These are phyloP conservation scores for Aotearoamyces nothofagi DNA, from an alignment of 2,329 filamentous ascomycete genomes.

Conservation along the genomic window DNA sequence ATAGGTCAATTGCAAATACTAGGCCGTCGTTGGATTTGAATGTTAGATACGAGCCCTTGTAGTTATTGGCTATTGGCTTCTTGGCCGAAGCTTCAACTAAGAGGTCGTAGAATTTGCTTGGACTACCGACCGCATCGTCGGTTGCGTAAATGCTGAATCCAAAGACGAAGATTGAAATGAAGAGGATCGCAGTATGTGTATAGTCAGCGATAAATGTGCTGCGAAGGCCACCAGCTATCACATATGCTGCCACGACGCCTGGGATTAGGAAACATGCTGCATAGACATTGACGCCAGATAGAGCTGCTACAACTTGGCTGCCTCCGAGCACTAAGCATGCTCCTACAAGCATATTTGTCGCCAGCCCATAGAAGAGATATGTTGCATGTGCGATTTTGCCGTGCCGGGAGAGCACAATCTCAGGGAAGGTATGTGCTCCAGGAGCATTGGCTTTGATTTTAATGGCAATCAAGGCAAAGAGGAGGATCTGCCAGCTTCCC, in stretches of 20 bases:
- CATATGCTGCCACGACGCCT: constrained; percentile 23
- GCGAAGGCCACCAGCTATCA: constrained; percentile 24
- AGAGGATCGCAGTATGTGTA: constrained; percentile 24
- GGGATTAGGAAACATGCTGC: constrained; percentile 25
- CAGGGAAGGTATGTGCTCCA: constrained; percentile 26
- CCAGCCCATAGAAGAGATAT: constrained; percentile 24
- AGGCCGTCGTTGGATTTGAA: constrained; percentile 22
- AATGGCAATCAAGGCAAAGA: constrained; percentile 25
- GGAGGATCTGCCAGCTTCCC: constrained; percentile 24
- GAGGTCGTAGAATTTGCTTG: constrained; percentile 22
- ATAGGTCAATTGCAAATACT: constrained; percentile 22
- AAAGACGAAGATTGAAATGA: constrained; percentile 24
- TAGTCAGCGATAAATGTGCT: constrained; percentile 27
- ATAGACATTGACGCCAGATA: constrained; percentile 27
- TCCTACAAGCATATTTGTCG: constrained; percentile 26
- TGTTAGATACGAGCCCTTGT: constrained; percentile 22
- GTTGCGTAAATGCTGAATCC: constrained; percentile 22
- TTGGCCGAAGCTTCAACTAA: constrained; percentile 18
- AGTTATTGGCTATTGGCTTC: constrained; percentile 20
- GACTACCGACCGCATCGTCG: constrained; percentile 17
- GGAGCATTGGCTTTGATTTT: constrained; percentile 26
- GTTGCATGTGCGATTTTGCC: constrained; percentile 22
- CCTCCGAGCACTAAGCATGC: constrained; percentile 24
- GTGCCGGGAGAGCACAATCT: constrained; percentile 24
- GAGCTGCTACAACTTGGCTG: constrained; percentile 22